Evolutionary conservation across 1,139 yeast genomes (phyloP).

Genomic region (Hansenula sp.): DNA sequence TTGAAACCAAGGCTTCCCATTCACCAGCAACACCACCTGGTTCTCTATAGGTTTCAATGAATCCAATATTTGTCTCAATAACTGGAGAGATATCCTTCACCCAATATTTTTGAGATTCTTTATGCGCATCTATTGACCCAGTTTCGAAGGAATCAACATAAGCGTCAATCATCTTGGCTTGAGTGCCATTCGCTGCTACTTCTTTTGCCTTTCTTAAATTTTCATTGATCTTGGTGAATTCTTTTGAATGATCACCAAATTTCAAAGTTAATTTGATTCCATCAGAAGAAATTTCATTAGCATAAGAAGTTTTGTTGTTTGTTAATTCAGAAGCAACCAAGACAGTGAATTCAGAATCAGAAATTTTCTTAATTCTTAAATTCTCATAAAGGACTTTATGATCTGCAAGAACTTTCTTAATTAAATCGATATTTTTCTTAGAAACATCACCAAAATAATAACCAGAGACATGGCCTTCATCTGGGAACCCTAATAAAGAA

Average conservation of each 20-base stretch:
- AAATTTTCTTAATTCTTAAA: slow-evolving; percentile 60
- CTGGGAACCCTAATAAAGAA: slow-evolving; percentile 73
- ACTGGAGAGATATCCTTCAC: slow-evolving; percentile 81
- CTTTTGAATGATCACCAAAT: slow-evolving; percentile 75
- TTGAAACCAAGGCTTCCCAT: slow-evolving; percentile 92
- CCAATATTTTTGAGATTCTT: slow-evolving; percentile 82
- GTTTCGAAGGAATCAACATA: slow-evolving; percentile 71
- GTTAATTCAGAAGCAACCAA: slow-evolving; percentile 57
- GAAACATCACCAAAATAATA: slow-evolving; percentile 59
- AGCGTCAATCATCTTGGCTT: slow-evolving; percentile 55
- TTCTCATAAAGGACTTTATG: slow-evolving; percentile 78
- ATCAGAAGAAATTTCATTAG: slow-evolving; percentile 31
- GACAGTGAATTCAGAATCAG: slow-evolving; percentile 43
- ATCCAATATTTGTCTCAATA: slow-evolving; percentile 85
- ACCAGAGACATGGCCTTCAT: slow-evolving; percentile 67
- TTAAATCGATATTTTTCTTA: slow-evolving; percentile 58
- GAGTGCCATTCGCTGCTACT: slow-evolving; percentile 71
- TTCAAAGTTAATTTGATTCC: slow-evolving; percentile 42
- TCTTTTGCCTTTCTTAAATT: slow-evolving; percentile 55
- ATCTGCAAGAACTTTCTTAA: slow-evolving; percentile 59
- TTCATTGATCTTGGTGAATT: slow-evolving; percentile 56
- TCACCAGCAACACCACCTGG: slow-evolving; percentile 92
- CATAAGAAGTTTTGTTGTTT: slow-evolving; percentile 39
- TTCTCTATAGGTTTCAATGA: slow-evolving; percentile 88
- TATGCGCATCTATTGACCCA: slow-evolving; percentile 84